Evolutionary conservation across 768 basidiomycete genomes (phyloP).

Genomic region (Trametes cingulata): DNA sequence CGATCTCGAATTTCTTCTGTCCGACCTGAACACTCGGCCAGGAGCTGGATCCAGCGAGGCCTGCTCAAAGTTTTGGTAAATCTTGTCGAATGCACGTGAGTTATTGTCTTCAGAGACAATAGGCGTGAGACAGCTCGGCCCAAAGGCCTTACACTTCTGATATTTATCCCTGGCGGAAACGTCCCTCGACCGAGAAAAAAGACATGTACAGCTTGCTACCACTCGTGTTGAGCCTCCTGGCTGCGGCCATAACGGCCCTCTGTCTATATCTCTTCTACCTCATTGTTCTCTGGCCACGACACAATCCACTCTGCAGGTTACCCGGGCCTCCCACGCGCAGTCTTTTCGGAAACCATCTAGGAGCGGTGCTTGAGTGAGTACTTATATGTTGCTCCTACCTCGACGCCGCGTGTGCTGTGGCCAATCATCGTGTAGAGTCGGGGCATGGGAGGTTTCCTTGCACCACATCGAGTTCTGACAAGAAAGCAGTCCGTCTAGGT

Average conservation of each 20-base stretch:
- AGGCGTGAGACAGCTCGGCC: slow-evolving; percentile 1
- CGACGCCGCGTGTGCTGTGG: neutral
- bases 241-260: slow-evolving; percentile 5
- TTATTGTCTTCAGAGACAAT: slow-evolving; percentile 20
- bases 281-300: slow-evolving; percentile 29
- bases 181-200: neutral
- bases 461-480: neutral
- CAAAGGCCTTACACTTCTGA: neutral
- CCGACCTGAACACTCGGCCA: neutral
- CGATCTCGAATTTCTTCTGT: neutral
- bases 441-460: too few relatives aligned
- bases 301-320: slow-evolving; percentile 51
- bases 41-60: neutral
- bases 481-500: slow-evolving; percentile 47
- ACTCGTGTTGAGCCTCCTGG: neutral
- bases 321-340: slow-evolving; percentile 59
- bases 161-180: slow-evolving; percentile 2
- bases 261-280: slow-evolving; percentile 29
- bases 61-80: slow-evolving; percentile 2
- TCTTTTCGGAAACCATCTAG: slow-evolving; percentile 56
- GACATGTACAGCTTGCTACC: neutral
- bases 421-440: neutral
- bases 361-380: slow-evolving; percentile 58
- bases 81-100: neutral
- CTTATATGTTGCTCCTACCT: neutral